phyloP scores from a whole-genome alignment of 1,139 yeast genomes.

The Magnusiomyces clavatus region DNA sequence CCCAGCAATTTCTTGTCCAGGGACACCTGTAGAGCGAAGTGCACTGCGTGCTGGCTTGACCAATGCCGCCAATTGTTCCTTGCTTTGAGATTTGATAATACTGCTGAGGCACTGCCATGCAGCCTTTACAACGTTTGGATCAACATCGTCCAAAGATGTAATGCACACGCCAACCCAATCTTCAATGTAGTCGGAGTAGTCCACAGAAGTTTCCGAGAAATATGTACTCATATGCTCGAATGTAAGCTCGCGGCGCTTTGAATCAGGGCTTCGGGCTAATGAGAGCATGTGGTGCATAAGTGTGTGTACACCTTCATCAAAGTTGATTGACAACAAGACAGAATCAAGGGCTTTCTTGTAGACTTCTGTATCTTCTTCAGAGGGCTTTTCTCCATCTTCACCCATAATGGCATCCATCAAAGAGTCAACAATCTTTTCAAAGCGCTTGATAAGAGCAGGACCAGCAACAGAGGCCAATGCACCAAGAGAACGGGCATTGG shows the following conservation, averaged over 20 bases:
- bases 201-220: conserved; percentile 57
- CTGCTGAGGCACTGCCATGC: conserved; percentile 64
- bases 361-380: conserved; percentile 32
- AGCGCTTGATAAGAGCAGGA: conserved; percentile 62
- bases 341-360: conserved; percentile 52
- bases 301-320: conserved; percentile 78
- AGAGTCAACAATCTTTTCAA: conserved; percentile 63
- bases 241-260: conserved; percentile 56
- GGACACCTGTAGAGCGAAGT: conserved; percentile 54
- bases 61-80: conserved; percentile 60
- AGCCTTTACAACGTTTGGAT: conserved; percentile 54
- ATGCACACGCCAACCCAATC: conserved; percentile 74
- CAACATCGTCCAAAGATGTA: conserved; percentile 63
- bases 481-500: conserved; percentile 82
- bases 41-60: conserved; percentile 76
- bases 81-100: conserved; percentile 53
- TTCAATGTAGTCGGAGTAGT: conserved; percentile 63
- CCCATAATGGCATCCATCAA: conserved; percentile 53
- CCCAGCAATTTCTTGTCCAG: conserved; percentile 64
- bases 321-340: conserved; percentile 62
- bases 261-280: conserved; percentile 60
- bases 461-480: conserved; percentile 92
- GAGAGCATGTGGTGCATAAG: conserved; percentile 74
- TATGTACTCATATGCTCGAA: conserved; percentile 65
- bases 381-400: conserved; percentile 29